These are phyloP conservation scores for Kingdonia uniflora DNA, from an alignment of 164 flowering plant genomes.

Conservation along the genomic window DNA sequence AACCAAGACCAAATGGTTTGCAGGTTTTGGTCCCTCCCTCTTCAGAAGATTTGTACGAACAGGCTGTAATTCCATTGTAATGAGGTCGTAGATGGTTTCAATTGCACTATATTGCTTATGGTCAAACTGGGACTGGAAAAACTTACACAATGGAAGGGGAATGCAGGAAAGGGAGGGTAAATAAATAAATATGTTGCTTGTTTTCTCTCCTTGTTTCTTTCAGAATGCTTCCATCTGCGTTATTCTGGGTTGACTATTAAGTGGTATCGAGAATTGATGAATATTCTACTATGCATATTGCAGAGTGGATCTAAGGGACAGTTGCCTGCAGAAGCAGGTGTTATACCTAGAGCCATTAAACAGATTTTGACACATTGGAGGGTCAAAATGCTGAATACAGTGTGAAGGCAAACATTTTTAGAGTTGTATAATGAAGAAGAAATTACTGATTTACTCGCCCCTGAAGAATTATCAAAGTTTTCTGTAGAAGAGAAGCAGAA, in stretches of 20 bases:
- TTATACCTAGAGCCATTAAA: slow-evolving; percentile 86
- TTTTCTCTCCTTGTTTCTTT: too few species aligned
- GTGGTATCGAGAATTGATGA: too few species aligned
- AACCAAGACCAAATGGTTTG: background rate
- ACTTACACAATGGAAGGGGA: slow-evolving; percentile 99
- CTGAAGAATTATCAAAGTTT: slow-evolving; percentile 67
- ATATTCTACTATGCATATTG: background rate
- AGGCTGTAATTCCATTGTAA: slow-evolving; percentile 90
- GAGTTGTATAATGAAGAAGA: slow-evolving; percentile 96
- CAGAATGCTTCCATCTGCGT: too few species aligned
- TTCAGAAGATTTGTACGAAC: slow-evolving; percentile 86
- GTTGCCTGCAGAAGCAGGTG: slow-evolving; percentile 87
- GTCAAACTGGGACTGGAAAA: slow-evolving; percentile 98
- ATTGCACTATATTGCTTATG: slow-evolving; percentile 98
- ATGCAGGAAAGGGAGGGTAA: slow-evolving; percentile 81
- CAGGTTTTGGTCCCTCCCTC: slow-evolving; percentile 97
- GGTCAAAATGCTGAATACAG: slow-evolving; percentile 94
- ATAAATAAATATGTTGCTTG: too few species aligned
- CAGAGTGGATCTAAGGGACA: slow-evolving; percentile 83
- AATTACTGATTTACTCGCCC: slow-evolving; percentile 88
- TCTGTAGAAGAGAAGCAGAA: slow-evolving; percentile 71
- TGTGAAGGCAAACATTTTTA: slow-evolving; percentile 91
- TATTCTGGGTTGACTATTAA: background rate
- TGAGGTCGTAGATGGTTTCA: slow-evolving; percentile 93
- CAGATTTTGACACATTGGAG: slow-evolving; percentile 93